Evolutionary conservation across 306 rosid genomes (phyloP).

Genomic region (Vigna angularis): DNA sequence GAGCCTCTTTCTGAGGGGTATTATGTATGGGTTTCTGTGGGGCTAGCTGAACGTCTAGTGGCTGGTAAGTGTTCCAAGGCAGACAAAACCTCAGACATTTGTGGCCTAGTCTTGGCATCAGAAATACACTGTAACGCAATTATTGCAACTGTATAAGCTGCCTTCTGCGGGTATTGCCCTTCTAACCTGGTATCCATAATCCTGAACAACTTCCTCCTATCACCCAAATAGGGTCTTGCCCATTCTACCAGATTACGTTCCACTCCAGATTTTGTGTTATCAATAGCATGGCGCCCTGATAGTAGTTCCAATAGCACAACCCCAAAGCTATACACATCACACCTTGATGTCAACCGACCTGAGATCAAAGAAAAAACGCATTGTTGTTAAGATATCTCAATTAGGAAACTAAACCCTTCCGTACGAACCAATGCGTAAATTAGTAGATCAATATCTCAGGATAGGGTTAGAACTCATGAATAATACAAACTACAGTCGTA

Average conservation of each 20-base stretch:
- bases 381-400: background rate
- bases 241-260: conserved; percentile 86
- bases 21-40: conserved; percentile 42
- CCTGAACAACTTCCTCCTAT: conserved; percentile 80
- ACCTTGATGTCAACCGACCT: conserved; percentile 87
- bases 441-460: background rate
- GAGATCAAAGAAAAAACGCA: conserved; percentile 17
- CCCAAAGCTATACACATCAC: conserved; percentile 96
- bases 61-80: conserved; percentile 66
- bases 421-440: too few species aligned
- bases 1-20: conserved; percentile 20
- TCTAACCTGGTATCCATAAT: conserved; percentile 92
- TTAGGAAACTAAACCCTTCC: background rate
- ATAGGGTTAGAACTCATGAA: too few species aligned
- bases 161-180: conserved; percentile 86
- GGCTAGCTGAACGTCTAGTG: conserved; percentile 54
- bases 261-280: conserved; percentile 61
- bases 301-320: conserved; percentile 87
- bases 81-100: conserved; percentile 78
- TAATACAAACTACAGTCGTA: too few species aligned
- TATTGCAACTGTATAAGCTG: conserved; percentile 68
- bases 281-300: conserved; percentile 81
- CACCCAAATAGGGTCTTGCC: conserved; percentile 80
- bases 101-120: conserved; percentile 79
- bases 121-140: conserved; percentile 72